Conservation (phyloP, 495 filamentous ascomycete genomes). For the Hyphodiscus hymeniophilus region DNA sequence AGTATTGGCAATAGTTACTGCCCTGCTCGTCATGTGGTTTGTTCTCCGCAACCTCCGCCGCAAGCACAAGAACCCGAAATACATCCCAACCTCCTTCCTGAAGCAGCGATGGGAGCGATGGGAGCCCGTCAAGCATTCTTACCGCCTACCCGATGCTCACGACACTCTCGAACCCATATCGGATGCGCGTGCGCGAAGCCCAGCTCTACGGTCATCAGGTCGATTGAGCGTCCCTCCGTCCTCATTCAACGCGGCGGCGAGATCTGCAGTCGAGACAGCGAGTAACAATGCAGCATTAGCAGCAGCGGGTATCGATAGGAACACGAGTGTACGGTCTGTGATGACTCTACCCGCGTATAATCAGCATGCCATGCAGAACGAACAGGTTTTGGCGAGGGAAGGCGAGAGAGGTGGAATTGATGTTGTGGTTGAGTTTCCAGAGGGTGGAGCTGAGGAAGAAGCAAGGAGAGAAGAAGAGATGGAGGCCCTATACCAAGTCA, state of each 20-base stretch:
- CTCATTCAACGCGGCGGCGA: slow-evolving; percentile 3
- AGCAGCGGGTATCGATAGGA: slow-evolving; percentile 57
- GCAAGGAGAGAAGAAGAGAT: slow-evolving; percentile 81
- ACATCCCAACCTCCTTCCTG: slow-evolving; percentile 46
- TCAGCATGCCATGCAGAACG: slow-evolving; percentile 56
- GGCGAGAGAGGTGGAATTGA: slow-evolving; percentile 92
- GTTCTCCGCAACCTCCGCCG: slow-evolving; percentile 40
- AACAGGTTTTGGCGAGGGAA: slow-evolving; percentile 82
- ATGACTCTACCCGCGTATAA: slow-evolving; percentile 85
- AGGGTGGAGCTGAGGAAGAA: slow-evolving; percentile 50
- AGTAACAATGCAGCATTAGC: slow-evolving; percentile 5
- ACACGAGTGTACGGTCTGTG: slow-evolving; percentile 80
- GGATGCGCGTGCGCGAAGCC: too few relatives aligned
- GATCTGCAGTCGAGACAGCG: slow-evolving; percentile 11
- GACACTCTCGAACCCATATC: slow-evolving; percentile 22
- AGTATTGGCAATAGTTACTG: slow-evolving; percentile 30
- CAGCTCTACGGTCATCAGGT: neutral
- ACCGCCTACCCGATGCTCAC: slow-evolving; percentile 18
- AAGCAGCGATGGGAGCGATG: slow-evolving; percentile 56
- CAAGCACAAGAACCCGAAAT: slow-evolving; percentile 38
- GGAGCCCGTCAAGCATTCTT: slow-evolving; percentile 33
- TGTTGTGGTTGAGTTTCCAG: slow-evolving; percentile 77
- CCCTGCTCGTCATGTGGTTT: slow-evolving; percentile 36
- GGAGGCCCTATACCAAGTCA: slow-evolving; percentile 86
- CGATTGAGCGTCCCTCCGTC: slow-evolving; percentile 11